Conservation (phyloP, 106 monocot genomes). For the Dioscorea dumetorum region DNA sequence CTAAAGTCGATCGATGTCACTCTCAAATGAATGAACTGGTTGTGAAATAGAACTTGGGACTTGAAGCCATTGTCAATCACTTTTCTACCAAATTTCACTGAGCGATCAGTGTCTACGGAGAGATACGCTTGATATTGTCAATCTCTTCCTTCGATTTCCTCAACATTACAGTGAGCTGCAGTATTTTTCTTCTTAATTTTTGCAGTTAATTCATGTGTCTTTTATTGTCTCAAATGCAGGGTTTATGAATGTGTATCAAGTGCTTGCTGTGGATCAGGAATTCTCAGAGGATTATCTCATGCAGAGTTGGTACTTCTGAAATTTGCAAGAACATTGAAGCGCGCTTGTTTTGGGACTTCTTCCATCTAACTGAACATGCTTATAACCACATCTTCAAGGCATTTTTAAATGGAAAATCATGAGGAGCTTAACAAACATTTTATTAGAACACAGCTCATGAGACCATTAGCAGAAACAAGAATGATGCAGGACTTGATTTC, state of each 20-base stretch:
- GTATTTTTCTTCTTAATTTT: too few species aligned
- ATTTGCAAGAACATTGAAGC: constrained; percentile 3
- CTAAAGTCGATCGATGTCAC: neutral
- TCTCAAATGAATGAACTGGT: constrained; percentile 10
- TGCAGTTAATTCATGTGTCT: too few species aligned
- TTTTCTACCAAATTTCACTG: neutral
- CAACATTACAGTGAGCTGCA: constrained; percentile 9
- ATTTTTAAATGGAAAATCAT: constrained; percentile 11
- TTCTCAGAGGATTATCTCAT: constrained; percentile 10
- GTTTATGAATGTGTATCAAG: constrained; percentile 5
- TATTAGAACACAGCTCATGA: neutral
- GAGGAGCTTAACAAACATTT: neutral
- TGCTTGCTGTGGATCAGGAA: constrained; percentile 16
- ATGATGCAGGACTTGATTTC: neutral
- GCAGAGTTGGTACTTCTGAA: constrained; percentile 5
- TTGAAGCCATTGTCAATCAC: neutral
- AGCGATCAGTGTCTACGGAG: constrained; percentile 5
- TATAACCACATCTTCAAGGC: constrained; percentile 20
- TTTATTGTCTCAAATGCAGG: constrained; percentile 1
- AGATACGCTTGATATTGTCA: constrained; percentile 2
- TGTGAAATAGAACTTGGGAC: neutral
- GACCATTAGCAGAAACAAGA: neutral
- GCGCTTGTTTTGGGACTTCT: constrained; percentile 18
- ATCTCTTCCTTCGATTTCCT: constrained; percentile 2
- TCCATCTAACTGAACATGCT: constrained; percentile 13